Base-by-base conservation (phyloP, 768 basidiomycete genomes). In the Tephrocybe sp. region DNA sequence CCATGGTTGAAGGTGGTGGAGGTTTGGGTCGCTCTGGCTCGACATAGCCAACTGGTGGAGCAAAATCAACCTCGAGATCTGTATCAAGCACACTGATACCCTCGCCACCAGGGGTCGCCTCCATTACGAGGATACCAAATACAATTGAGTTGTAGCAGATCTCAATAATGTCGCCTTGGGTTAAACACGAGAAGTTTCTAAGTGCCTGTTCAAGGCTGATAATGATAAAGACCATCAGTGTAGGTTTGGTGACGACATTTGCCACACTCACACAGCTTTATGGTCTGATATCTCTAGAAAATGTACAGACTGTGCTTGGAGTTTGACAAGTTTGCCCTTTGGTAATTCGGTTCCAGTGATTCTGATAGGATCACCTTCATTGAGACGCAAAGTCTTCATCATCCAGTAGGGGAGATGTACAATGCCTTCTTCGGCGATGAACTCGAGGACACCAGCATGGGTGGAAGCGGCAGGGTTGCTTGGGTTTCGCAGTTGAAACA, bases 371-470 rank as follows among this genome's bases (percentile, higher is more conserved):
- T 98, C 97, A 11, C 97, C 97, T 69, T 99, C 97, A 47, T 85
- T 86, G 22, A 99, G 70, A 22, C 91, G 82, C 16, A 99, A 73
- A 4, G 92, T 94, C 72, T 89, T 94, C 95, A 99, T 99, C 91
- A 99, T 95, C 97, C 97, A 99, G 58, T 93, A 88, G 0, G 97
- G 97, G 13, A 99, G 75, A 73, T 98, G 88, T 2, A 94, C 94
- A 12, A 88, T 77, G 11, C 97, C 97, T 67, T 98, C 95, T 49
- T 97, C 88, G 2, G 97, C 95, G 56, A 97, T 97, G 69, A 99
- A 99, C 64, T 99, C 97, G 23, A 99, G 80, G 22, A 99, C 97
- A 74, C 97, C 97, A 1, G 90, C 91, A 64, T 99, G 92, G 1
- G 97, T 98, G 18, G 81, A 94, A 46, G 80, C 88, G 27, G 83